Conservation (phyloP, 2,329 filamentous ascomycete species). For the Scedosporium aurantiacum region DNA sequence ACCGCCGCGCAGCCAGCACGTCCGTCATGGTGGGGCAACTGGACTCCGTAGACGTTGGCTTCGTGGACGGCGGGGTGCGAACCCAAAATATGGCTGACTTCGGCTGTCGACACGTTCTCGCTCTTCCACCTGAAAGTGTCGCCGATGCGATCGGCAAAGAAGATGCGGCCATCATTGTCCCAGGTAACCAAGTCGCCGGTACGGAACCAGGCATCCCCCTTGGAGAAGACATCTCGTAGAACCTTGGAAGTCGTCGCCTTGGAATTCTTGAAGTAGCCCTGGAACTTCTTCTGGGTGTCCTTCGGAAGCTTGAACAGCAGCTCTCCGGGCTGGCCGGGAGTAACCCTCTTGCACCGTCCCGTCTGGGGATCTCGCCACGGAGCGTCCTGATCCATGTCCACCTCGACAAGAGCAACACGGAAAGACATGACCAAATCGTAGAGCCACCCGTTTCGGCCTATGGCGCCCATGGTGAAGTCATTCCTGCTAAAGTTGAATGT, state of each 20-base stretch:
- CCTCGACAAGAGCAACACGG: constrained; percentile 47
- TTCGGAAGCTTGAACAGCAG: constrained; percentile 61
- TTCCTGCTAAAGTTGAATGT: constrained; percentile 67
- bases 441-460: constrained; percentile 61
- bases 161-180: constrained; percentile 60
- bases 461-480: constrained; percentile 61
- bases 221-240: constrained; percentile 58
- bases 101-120: constrained; percentile 56
- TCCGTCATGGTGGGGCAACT: constrained; percentile 55
- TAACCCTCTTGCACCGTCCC: constrained; percentile 53
- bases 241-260: constrained; percentile 64
- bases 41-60: constrained; percentile 61
- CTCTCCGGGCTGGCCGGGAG: constrained; percentile 58
- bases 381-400: constrained; percentile 60
- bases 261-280: constrained; percentile 71
- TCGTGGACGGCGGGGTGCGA: constrained; percentile 47
- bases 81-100: constrained; percentile 55
- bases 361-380: constrained; percentile 58
- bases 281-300: constrained; percentile 55
- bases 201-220: constrained; percentile 73
- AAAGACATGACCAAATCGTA: constrained; percentile 41
- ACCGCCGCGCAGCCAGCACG: constrained; percentile 57
- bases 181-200: constrained; percentile 72
- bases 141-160: constrained; percentile 71
- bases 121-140: constrained; percentile 70